A percentile compares a stretch with the other conserved stretches of the same genome.
Evolutionary conservation across 2,329 filamentous ascomycete genomes (phyloP).

Genomic region (Cladosporium halotolerans): DNA sequence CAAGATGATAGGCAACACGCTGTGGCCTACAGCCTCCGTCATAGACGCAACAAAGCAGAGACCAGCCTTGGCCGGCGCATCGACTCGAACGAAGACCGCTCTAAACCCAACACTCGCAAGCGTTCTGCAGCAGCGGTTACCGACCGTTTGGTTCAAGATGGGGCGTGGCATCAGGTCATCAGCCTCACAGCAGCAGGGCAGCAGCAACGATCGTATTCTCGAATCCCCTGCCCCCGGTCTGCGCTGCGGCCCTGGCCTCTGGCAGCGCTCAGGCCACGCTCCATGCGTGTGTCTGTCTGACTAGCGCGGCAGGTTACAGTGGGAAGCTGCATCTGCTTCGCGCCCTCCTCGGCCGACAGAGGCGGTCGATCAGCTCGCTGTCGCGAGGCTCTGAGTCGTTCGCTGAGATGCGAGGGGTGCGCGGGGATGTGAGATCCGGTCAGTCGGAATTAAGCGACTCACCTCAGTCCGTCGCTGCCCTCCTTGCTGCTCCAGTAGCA

Average conservation of each 20-base stretch:
- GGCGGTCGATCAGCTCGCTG: conserved; percentile 3
- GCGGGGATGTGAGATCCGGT: background rate
- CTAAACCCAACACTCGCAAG: background rate
- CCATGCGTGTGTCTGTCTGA: conserved; percentile 7
- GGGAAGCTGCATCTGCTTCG: conserved; percentile 11
- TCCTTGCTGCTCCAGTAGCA: conserved; percentile 1
- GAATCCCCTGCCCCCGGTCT: background rate
- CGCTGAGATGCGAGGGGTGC: conserved; percentile 5
- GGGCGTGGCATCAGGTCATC: conserved; percentile 10
- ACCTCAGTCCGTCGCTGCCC: background rate
- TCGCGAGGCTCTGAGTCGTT: background rate
- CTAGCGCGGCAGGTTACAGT: conserved; percentile 9
- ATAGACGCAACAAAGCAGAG: conserved; percentile 10
- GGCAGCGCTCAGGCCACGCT: conserved; percentile 10
- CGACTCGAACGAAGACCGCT: background rate
- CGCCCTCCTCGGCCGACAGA: conserved; percentile 9
- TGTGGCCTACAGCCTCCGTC: conserved; percentile 6
- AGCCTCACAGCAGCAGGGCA: conserved; percentile 8
- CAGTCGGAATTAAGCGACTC: background rate
- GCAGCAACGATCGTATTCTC: conserved; percentile 8
- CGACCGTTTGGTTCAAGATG: conserved; percentile 10
- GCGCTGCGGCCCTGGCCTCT: conserved; percentile 4
- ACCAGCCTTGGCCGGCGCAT: conserved; percentile 9
- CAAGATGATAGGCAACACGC: conserved; percentile 11
- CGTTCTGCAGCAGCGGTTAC: conserved; percentile 8